A percentile compares a stretch with the other conserved stretches of the same genome.
These are phyloP conservation scores for Aureobasidium vineae DNA, from an alignment of 2,329 filamentous ascomycete genomes.

Conservation along the genomic window DNA sequence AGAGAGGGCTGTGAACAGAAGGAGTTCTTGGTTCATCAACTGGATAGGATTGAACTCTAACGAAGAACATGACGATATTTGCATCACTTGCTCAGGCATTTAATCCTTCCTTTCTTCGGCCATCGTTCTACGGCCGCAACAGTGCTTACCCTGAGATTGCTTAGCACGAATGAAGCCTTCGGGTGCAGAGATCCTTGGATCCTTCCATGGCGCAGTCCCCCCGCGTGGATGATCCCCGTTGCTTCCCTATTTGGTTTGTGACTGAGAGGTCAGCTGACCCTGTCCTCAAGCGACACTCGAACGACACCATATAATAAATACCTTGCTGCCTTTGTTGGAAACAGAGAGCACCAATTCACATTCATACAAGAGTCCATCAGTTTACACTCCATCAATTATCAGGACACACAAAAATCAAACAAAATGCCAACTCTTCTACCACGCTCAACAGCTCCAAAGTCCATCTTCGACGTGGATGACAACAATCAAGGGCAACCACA, in stretches of 20 bases:
- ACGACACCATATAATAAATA: not conserved
- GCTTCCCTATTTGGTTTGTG: not conserved
- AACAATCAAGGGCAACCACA: not conserved
- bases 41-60: not conserved
- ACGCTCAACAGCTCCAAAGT: not conserved
- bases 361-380: not conserved
- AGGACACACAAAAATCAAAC: not conserved
- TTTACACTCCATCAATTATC: not conserved
- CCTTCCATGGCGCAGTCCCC: not conserved
- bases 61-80: constrained; percentile 9
- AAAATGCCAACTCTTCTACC: not conserved
- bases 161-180: not conserved
- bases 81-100: not conserved
- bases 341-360: not conserved
- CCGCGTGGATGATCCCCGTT: not conserved
- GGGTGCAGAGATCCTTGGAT: not conserved
- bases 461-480: not conserved
- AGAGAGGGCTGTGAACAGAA: not conserved
- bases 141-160: not conserved
- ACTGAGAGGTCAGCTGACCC: not conserved
- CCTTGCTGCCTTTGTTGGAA: not conserved
- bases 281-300: not conserved
- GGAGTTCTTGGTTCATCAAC: not conserved
- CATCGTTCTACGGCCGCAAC: not conserved
- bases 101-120: not conserved